phyloP scores from a whole-genome alignment of 768 basidiomycete species.

The Dacryopinax spathularia region DNA sequence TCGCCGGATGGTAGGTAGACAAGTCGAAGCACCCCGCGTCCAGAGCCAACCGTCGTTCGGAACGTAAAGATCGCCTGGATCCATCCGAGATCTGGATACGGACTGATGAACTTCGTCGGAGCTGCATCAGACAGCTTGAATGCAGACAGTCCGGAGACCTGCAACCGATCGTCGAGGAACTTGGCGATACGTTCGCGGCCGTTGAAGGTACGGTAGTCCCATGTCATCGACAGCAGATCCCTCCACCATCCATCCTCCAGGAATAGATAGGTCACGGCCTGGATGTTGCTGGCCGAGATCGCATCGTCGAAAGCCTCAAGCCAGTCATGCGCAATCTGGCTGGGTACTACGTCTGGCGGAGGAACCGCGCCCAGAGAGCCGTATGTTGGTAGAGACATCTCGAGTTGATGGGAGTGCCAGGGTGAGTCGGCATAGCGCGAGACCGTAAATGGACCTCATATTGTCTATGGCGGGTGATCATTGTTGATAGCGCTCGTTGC shows the following conservation, averaged over 20 bases:
- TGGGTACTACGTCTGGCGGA: neutral
- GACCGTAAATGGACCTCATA: no score
- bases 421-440: no score
- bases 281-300: constrained; percentile 15
- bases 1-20: constrained; percentile 13
- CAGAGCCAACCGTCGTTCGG: constrained; percentile 22
- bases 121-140: constrained; percentile 21
- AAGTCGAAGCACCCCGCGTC: constrained; percentile 27
- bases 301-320: constrained; percentile 17
- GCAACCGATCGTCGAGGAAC: constrained; percentile 21
- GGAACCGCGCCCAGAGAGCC: no score
- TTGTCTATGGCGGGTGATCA: no score
- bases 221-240: constrained; percentile 32
- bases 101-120: constrained; percentile 8
- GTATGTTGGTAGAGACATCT: no score
- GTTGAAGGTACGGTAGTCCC: constrained; percentile 29
- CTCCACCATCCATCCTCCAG: constrained; percentile 29
- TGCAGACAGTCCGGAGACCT: constrained; percentile 15
- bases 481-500: no score
- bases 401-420: no score
- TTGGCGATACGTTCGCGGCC: constrained; percentile 24
- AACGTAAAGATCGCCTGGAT: constrained; percentile 29
- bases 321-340: constrained; percentile 17
- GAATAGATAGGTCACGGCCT: constrained; percentile 20
- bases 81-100: constrained; percentile 17